Evolutionary conservation across 768 basidiomycete genomes (phyloP), one percentile per base, ranked within the genome.

Genomic region (Tylopilus felleus): DNA sequence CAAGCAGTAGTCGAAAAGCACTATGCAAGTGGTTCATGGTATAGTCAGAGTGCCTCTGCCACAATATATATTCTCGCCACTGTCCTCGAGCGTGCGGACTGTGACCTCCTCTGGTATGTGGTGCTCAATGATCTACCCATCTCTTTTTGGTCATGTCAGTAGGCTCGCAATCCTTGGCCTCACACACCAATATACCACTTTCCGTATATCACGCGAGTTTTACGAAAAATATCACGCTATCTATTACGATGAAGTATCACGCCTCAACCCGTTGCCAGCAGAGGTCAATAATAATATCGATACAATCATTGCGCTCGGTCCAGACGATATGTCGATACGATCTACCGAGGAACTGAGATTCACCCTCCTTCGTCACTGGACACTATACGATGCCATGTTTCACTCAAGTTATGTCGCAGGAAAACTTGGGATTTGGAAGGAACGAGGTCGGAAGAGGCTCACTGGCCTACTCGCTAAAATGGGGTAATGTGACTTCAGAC

Each of bases 361-460:
- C 70, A 94, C 87, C 73, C 80, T 98, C 50, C 94, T 95, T 67
- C 81, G 96, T 52, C 97, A 98, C 73, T 99, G 97, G 97, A 98
- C 89, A 28, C 73, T 99, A 43, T 98, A 98, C 66, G 97, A 99
- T 65, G 86, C 95, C 12, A 98, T 99, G 97, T 86, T 87, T 63
- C 96, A 99, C 70, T 97, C 94, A 4, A 90, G 90, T 53, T 99
- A 98, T 64, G 88, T 99, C 17, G 95, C 94, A 8, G 88, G 90
- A 47, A 93, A 93, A 70, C 79, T 99, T 55, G 94, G 93, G 4
- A 91, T 96, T 51, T 98, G 97, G 97, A 93, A 90, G 65, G 96
- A 98, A 69, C 81, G 85, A 51, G 97, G 97, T 21, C 79, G 90
- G 56, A 95, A 93, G 69, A 81, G 85, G 59, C 73, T 99, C 51